These are phyloP conservation scores for Chlorociboria aeruginascens DNA, from an alignment of 495 filamentous ascomycete species.

Conservation along the genomic window DNA sequence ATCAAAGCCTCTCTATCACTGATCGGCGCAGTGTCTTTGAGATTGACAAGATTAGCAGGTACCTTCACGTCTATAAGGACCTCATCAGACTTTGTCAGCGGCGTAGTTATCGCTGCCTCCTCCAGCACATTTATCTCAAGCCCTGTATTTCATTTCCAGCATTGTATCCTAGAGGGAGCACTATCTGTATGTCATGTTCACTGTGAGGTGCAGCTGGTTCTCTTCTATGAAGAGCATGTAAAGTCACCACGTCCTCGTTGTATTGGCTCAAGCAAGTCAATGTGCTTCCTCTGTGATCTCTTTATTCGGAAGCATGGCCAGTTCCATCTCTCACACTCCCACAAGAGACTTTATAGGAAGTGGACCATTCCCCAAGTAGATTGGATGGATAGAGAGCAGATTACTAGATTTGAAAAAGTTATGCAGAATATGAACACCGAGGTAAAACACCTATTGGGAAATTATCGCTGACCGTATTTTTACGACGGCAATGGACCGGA, in stretches of 20 bases:
- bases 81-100: neutral
- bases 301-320: constrained; percentile 3
- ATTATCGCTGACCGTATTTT: too few species aligned
- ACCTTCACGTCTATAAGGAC: neutral
- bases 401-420: neutral
- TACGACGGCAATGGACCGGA: too few species aligned
- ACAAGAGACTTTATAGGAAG: constrained; percentile 3
- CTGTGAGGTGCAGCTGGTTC: neutral
- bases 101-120: neutral
- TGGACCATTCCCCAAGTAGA: constrained; percentile 3
- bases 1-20: neutral
- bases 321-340: constrained; percentile 3
- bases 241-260: neutral
- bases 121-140: constrained; percentile 13
- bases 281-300: constrained; percentile 5
- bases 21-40: neutral
- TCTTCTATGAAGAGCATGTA: neutral
- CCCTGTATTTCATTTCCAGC: neutral
- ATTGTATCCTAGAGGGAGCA: neutral
- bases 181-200: neutral
- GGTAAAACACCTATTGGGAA: neutral
- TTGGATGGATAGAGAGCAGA: neutral
- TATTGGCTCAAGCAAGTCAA: constrained; percentile 2
- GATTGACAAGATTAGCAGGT: constrained; percentile 3
- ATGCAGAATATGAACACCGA: neutral